Percentiles rank a stretch among this genome's conserved stretches.
These are phyloP conservation scores for Ascochyta rabiei DNA, from an alignment of 2,329 filamentous ascomycete species.

Conservation along the genomic window DNA sequence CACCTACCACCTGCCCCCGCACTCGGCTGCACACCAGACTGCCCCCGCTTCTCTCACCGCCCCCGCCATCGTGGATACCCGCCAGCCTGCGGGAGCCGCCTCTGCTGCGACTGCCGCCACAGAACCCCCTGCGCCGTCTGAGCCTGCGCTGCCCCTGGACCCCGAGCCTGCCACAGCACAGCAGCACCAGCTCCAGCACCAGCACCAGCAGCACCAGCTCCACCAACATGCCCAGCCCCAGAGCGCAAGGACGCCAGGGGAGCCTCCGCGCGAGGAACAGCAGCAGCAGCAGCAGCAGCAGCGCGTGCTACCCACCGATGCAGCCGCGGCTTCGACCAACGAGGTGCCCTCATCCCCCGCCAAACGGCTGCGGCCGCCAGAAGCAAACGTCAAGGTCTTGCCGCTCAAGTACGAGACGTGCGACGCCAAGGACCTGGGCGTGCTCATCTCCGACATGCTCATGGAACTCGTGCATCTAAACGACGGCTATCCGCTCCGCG, in stretches of 20 bases:
- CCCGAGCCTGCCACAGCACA: conserved; percentile 35
- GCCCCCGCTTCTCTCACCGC: conserved; percentile 17
- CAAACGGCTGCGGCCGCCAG: conserved; percentile 42
- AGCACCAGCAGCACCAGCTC: neutral
- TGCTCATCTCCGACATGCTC: conserved; percentile 93
- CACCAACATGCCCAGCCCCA: conserved; percentile 18
- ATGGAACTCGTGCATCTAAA: conserved; percentile 94
- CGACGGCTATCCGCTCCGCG: conserved; percentile 82
- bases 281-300: conserved; percentile 2
- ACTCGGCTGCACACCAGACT: conserved; percentile 9
- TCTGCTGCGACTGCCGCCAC: conserved; percentile 40
- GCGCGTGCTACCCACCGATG: conserved; percentile 1
- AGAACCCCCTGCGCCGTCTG: conserved; percentile 35
- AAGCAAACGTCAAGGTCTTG: conserved; percentile 61
- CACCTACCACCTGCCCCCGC: conserved; percentile 42
- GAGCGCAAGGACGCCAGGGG: conserved; percentile 17
- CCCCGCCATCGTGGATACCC: conserved; percentile 26
- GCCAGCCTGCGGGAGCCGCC: conserved; percentile 35
- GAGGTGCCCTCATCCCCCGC: conserved; percentile 33
- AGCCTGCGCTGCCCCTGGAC: conserved; percentile 44
- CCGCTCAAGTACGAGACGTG: conserved; percentile 82
- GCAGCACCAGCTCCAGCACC: conserved; percentile 8
- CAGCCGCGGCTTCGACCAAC: neutral
- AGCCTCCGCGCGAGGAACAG: conserved; percentile 17
- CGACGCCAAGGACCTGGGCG: conserved; percentile 82